Evolutionary conservation across 2,329 filamentous ascomycete genomes (phyloP), one percentile per base, ranked within the genome.

Genomic region (Cladosporium phlei): DNA sequence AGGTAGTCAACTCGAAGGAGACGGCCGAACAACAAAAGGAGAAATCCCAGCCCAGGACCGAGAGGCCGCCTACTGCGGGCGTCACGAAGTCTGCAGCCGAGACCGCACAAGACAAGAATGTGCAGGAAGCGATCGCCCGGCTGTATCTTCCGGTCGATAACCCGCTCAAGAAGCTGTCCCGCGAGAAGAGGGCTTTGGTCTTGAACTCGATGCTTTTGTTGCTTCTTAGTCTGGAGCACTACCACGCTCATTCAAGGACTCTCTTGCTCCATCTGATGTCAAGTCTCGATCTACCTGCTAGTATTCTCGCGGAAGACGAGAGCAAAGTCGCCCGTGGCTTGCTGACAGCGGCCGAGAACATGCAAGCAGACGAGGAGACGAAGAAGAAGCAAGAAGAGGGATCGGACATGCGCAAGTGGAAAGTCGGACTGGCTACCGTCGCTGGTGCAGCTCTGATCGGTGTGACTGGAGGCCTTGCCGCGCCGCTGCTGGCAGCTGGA

Each of bases 371-470:
- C 51, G 79, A 83, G 1, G 88, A 93, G 62, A 82, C 82, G 0
- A 79, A 85, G 59, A 86, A 85, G 62, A 80, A 84, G 45, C 77
- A 71, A 0, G 83, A 88, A 46, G 80, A 86, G 50, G 79, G 76
- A 32, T 82, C 80, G 52, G 70, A 71, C n/a, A 67, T 77, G 14
- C 76, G 83, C 34, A 82, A 83, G 62, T 86, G 82, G 79, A 89
- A 89, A 62, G 88, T 96, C 16, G 88, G 90, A 0, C 73, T 96
- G 20, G 91, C 90, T 0, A 87, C 86, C 7, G 88, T 94, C 0
- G 89, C 88, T 0, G 91, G 91, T 9, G 91, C 91, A 1, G 87
- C 86, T 0, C 72, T 95, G 1, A 90, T 96, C n/a, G 82, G 82
- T 8, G 79, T 86, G 3, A 95, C 89, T 0, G 85, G 85, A 21